Conservation (phyloP, 1,284 basidiomycete species). For the Ceratobasidium sp. region DNA sequence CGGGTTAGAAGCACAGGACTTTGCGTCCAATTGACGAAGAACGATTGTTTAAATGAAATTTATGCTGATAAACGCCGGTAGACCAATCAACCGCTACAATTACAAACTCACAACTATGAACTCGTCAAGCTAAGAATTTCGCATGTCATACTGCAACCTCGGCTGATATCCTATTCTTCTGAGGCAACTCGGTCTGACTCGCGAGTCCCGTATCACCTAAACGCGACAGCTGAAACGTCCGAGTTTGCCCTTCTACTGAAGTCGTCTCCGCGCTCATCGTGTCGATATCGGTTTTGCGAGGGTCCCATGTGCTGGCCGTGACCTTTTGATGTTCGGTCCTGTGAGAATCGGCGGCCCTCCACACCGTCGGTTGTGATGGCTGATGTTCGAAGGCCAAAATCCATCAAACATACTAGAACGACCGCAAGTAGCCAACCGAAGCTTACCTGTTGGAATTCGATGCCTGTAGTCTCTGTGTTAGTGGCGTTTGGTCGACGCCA, state of each 20-base stretch:
- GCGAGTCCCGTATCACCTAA: not conserved
- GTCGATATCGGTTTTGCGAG: slow-evolving; percentile 2
- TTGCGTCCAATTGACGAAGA: too few species aligned
- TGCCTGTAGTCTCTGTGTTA: not conserved
- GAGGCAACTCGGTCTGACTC: slow-evolving; percentile 11
- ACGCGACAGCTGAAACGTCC: slow-evolving; percentile 14
- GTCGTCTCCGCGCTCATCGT: slow-evolving; percentile 11
- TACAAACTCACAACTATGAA: too few species aligned
- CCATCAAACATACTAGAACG: not conserved
- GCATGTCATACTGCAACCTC: not conserved
- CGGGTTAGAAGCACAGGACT: too few species aligned
- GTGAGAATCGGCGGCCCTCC: not conserved
- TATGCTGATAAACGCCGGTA: too few species aligned
- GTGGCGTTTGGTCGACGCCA: slow-evolving; percentile 30
- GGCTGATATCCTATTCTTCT: not conserved
- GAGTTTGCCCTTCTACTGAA: not conserved
- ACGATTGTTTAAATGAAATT: too few species aligned
- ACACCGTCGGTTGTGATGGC: slow-evolving; percentile 28
- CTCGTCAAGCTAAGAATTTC: too few species aligned
- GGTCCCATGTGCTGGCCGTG: not conserved
- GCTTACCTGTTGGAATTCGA: slow-evolving; percentile 32
- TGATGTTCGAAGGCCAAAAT: not conserved
- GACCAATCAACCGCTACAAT: too few species aligned
- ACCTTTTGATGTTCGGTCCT: not conserved
- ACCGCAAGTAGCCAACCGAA: not conserved